A percentile compares a stretch with the other conserved stretches of the same genome.
These are phyloP conservation scores for Rhodotorula graminis DNA, from an alignment of 768 basidiomycete genomes.

Conservation along the genomic window DNA sequence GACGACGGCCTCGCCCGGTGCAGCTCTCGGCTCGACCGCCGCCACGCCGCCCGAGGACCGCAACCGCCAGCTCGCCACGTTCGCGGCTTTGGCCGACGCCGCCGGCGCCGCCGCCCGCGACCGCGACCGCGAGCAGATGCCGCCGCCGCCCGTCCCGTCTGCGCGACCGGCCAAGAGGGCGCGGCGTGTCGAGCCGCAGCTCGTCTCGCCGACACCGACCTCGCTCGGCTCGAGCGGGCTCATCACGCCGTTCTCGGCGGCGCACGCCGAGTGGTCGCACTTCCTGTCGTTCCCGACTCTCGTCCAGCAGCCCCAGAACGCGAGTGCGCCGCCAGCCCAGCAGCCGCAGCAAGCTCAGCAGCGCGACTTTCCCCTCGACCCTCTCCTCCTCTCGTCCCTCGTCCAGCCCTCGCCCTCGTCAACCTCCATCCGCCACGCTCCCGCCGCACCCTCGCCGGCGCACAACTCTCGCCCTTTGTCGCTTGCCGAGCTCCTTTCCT, in stretches of 20 bases:
- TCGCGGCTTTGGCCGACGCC: background rate
- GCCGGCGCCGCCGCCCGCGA: background rate
- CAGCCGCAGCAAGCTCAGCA: background rate
- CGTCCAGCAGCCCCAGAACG: background rate
- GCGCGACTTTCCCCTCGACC: background rate
- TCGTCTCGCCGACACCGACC: conserved; percentile 6
- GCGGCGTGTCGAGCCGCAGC: conserved; percentile 29
- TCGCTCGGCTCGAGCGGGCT: background rate
- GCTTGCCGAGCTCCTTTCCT: conserved; percentile 20
- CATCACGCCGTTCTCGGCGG: background rate
- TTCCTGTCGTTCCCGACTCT: conserved; percentile 7
- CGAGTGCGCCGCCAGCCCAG: background rate
- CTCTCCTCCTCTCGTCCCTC: background rate
- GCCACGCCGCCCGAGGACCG: background rate
- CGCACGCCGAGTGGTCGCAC: background rate
- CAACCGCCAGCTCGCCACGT: background rate
- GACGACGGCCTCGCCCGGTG: too few species aligned
- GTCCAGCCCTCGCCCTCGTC: background rate
- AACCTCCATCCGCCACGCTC: background rate
- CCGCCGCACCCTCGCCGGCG: background rate
- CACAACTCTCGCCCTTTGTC: background rate
- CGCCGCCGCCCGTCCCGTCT: conserved; percentile 16
- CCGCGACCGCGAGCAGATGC: conserved; percentile 18
- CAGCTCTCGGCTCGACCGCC: too few species aligned
- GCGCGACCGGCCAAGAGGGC: conserved; percentile 21